Evolutionary conservation across 108 stramenopile species (phyloP), one percentile per base, ranked within the genome.

Genomic region (Bacterosira constricta): DNA sequence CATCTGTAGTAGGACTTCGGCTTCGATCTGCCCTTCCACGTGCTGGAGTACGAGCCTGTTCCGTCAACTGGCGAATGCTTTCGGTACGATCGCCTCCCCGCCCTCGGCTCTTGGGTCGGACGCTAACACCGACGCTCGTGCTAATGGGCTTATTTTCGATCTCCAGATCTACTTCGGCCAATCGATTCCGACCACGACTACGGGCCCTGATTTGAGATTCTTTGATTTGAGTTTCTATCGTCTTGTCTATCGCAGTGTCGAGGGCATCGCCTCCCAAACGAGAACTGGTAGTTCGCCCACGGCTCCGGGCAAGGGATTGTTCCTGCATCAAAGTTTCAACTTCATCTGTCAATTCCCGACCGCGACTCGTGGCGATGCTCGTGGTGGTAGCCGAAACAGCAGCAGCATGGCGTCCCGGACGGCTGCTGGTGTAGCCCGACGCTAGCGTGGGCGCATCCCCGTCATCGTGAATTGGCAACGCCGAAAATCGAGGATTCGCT

Each of bases 51-150:
- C 52, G 76, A n/a, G 76, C 76, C 45, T 62, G 61, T 23, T 66
- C 67, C 13, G 68, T 69, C 62, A 77, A 50, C 57, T 69, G 62
- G 12, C 66, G 42, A 31, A 77, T 64, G 46, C 52, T 63, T 67
- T 64, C 66, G 39, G 61, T 77, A 20, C 67, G 60, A 21, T 69
- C 75, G 55, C 75, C 75, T 35, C 53, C 31, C 53, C 75, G 58
- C 31, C 74, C 74, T 38, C 74, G 35, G 32, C 66, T 75, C 38
- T 45, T 61, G 1, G 63, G 38, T 54, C n/a, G n/a, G n/a, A n/a
- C n/a, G n/a, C 58, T 31, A 20, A 25, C 15, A 54, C 52, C 23
- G 36, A 15, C 26, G 17, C 57, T 41, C 25, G 25, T 26, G 7
- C 13, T 44, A 63, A 30, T 25, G 26, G 31, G 30, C 4, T 63